phyloP scores from a whole-genome alignment of 495 filamentous ascomycete genomes.

The Achaetomiella virescens region DNA sequence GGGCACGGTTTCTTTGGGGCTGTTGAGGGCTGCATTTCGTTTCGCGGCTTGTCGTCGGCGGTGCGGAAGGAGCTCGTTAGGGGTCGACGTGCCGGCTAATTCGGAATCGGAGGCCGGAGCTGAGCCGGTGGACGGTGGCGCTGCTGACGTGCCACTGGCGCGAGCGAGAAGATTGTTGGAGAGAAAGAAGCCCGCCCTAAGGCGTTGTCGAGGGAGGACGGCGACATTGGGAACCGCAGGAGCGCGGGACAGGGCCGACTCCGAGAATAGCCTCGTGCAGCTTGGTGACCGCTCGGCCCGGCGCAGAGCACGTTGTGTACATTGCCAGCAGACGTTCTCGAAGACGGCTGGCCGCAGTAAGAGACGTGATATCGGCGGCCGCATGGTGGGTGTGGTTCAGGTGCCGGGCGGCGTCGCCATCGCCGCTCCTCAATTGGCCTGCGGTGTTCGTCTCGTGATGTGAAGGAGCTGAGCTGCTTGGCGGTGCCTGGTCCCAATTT shows the following conservation, averaged over 20 bases:
- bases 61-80: conserved; percentile 31
- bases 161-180: conserved; percentile 34
- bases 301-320: conserved; percentile 21
- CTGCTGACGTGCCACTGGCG: conserved; percentile 19
- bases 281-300: neutral
- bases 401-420: conserved; percentile 29
- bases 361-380: conserved; percentile 25
- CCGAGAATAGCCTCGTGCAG: conserved; percentile 20
- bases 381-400: conserved; percentile 29
- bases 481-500: neutral
- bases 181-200: conserved; percentile 37
- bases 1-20: neutral
- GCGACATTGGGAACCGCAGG: conserved; percentile 7
- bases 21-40: conserved; percentile 19
- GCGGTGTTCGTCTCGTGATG: neutral
- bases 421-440: conserved; percentile 18
- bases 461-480: neutral
- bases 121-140: conserved; percentile 12
- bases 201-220: conserved; percentile 17
- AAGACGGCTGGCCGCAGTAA: conserved; percentile 14
- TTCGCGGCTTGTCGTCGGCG: conserved; percentile 35
- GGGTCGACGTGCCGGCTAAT: neutral
- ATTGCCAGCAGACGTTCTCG: conserved; percentile 28
- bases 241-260: conserved; percentile 17
- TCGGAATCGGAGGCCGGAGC: neutral